These are phyloP conservation scores for Aspergillus spinulosporus DNA, from an alignment of 2,329 filamentous ascomycete species.

Conservation along the genomic window DNA sequence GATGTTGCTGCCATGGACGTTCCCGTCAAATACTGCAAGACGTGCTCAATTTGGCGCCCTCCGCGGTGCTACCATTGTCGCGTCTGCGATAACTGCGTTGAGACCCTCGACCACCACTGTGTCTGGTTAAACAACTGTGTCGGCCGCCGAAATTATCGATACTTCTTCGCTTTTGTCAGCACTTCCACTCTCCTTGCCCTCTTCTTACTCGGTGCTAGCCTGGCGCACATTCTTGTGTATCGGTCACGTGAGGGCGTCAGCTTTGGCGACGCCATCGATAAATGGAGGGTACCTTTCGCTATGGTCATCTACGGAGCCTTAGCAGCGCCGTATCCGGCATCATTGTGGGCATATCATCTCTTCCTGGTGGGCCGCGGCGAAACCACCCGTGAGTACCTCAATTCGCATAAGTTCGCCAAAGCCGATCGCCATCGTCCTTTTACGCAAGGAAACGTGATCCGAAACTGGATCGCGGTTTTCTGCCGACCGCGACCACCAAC, in stretches of 20 bases:
- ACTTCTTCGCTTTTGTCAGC: slow-evolving; percentile 90
- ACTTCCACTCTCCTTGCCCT: slow-evolving; percentile 73
- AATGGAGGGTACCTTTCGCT: slow-evolving; percentile 79
- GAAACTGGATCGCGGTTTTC: slow-evolving; percentile 80
- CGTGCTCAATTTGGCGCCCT: slow-evolving; percentile 95
- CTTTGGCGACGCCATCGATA: slow-evolving; percentile 67
- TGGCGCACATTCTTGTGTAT: slow-evolving; percentile 80
- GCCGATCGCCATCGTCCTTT: slow-evolving; percentile 90
- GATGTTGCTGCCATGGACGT: slow-evolving; percentile 90
- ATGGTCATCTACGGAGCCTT: slow-evolving; percentile 82
- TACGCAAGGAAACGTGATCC: slow-evolving; percentile 70
- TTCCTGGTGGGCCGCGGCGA: slow-evolving; percentile 89
- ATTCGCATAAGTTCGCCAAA: slow-evolving; percentile 91
- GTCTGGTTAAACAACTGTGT: slow-evolving; percentile 99
- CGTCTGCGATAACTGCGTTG: slow-evolving; percentile 93
- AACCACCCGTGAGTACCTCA: slow-evolving; percentile 93
- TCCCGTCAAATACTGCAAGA: slow-evolving; percentile 96
- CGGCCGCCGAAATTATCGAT: slow-evolving; percentile 94
- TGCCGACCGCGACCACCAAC: slow-evolving; percentile 81
- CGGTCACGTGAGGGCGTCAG: slow-evolving; percentile 61
- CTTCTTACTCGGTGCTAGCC: slow-evolving; percentile 72
- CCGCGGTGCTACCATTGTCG: slow-evolving; percentile 95
- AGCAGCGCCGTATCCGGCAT: slow-evolving; percentile 74
- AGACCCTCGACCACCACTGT: slow-evolving; percentile 97
- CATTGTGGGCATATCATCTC: slow-evolving; percentile 83